phyloP scores from a whole-genome alignment of 768 basidiomycete genomes.

The Termitomyces sp. region DNA sequence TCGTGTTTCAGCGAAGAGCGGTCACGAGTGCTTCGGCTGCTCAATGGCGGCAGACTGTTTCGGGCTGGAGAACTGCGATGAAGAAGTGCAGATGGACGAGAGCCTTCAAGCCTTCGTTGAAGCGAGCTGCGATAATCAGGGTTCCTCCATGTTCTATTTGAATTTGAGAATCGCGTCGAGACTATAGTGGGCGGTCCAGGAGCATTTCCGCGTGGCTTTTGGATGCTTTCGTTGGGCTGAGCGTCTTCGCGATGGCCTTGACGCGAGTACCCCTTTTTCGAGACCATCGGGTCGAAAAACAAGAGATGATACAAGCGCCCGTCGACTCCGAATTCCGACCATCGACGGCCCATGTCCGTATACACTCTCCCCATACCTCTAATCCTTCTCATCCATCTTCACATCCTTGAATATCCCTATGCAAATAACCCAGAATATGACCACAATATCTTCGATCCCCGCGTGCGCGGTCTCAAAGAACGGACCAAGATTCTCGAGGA shows the following conservation, averaged over 20 bases:
- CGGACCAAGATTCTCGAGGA: conserved; percentile 49
- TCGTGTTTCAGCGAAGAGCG: no score
- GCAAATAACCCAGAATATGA: conserved; percentile 45
- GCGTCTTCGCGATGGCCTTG: conserved; percentile 11
- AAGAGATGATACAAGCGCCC: no score
- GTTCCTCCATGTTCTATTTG: background rate
- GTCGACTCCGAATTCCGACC: no score
- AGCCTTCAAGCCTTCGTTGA: background rate
- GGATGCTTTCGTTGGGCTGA: conserved; percentile 16
- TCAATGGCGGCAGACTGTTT: no score
- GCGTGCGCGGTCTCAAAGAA: conserved; percentile 40
- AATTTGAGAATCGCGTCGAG: no score
- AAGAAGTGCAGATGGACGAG: no score
- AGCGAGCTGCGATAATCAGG: background rate
- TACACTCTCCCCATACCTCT: conserved; percentile 20
- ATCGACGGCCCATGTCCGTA: background rate
- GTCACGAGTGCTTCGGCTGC: no score
- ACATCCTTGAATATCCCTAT: conserved; percentile 45
- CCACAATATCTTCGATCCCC: conserved; percentile 39
- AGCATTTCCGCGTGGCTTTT: conserved; percentile 10
- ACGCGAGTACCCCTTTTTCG: no score
- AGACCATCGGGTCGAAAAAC: background rate
- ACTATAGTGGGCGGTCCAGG: conserved; percentile 11
- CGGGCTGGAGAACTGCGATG: no score
- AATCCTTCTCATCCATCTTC: conserved; percentile 45